These are phyloP conservation scores for Phoma sp. DNA, from an alignment of 2,329 filamentous ascomycete genomes.

Conservation along the genomic window DNA sequence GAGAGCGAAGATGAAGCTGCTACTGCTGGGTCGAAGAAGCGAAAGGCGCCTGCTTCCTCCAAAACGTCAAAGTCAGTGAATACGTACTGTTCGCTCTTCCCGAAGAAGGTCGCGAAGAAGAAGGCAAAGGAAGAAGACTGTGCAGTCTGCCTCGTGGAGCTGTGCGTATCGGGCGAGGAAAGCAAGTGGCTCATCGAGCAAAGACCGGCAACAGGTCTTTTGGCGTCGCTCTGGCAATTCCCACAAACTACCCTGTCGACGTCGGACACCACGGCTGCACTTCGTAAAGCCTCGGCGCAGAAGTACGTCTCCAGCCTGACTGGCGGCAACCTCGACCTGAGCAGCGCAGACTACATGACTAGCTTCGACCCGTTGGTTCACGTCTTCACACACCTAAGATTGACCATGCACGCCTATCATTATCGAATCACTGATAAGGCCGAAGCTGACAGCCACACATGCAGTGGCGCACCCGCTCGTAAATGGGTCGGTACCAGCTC, in stretches of 20 bases:
- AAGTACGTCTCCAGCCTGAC: conserved; percentile 30
- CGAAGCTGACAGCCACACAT: conserved; percentile 14
- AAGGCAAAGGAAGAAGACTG: conserved; percentile 44
- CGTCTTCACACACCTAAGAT: conserved; percentile 45
- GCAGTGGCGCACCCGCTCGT: conserved; percentile 26
- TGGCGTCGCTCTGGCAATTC: conserved; percentile 45
- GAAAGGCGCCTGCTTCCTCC: conserved; percentile 25
- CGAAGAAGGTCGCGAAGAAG: conserved; percentile 46
- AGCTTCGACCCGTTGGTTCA: conserved; percentile 41
- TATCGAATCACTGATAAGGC: conserved; percentile 24
- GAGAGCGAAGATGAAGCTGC: conserved; percentile 18
- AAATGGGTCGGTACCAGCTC: conserved; percentile 42
- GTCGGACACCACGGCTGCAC: conserved; percentile 23
- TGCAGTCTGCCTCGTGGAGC: conserved; percentile 43
- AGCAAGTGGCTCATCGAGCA: conserved; percentile 48
- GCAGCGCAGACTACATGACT: conserved; percentile 23
- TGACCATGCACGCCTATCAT: conserved; percentile 46
- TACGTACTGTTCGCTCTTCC: conserved; percentile 46
- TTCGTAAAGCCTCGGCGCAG: conserved; percentile 35
- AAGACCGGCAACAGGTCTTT: conserved; percentile 41
- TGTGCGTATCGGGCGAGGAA: conserved; percentile 9
- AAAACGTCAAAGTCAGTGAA: conserved; percentile 22
- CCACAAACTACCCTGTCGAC: conserved; percentile 35
- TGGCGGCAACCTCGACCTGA: conserved; percentile 23
- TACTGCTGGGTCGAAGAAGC: conserved; percentile 25